phyloP scores from a whole-genome alignment of 192 early-diverging fungal species.

The Gryganskiella cystojenkinii region DNA sequence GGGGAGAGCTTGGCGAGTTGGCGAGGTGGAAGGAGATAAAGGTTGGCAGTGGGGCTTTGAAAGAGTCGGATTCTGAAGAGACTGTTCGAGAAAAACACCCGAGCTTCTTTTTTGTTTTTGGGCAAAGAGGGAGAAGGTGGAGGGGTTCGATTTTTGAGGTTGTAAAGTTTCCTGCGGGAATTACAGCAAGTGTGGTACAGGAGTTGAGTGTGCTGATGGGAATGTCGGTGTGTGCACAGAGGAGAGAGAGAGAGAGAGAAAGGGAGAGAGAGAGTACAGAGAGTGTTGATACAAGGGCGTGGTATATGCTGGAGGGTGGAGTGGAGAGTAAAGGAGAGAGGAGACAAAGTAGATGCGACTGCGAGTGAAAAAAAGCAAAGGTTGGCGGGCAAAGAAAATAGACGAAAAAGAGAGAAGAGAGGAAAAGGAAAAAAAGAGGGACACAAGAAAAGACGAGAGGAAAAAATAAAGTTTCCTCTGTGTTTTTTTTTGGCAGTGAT shows the following conservation, averaged over 20 bases:
- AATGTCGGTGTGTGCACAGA: too few relatives aligned
- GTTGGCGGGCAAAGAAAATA: neutral
- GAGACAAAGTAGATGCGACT: neutral
- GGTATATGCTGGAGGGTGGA: neutral
- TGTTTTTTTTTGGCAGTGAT: too few relatives aligned
- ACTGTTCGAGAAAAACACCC: too few relatives aligned
- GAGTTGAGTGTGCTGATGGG: too few relatives aligned
- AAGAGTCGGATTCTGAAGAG: too few relatives aligned
- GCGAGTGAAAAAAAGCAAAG: neutral
- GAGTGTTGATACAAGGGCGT: neutral
- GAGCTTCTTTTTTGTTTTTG: too few relatives aligned
- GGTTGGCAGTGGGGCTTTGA: neutral
- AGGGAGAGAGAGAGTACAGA: neutral
- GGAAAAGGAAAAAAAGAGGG: neutral
- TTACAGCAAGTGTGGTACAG: too few relatives aligned
- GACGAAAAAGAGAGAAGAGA: neutral
- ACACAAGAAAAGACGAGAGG: neutral
- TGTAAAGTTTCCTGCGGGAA: too few relatives aligned
- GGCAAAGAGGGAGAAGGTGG: too few relatives aligned
- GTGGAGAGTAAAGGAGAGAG: neutral
- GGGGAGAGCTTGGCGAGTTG: conserved; percentile 1
- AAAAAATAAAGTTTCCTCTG: neutral
- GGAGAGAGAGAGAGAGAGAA: neutral
- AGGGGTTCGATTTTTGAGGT: too few relatives aligned
- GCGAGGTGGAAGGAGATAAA: neutral